A percentile compares a stretch with the other conserved stretches of the same genome.
phyloP scores from a whole-genome alignment of 768 basidiomycete species.

The Erythrobasidium yunnanense region DNA sequence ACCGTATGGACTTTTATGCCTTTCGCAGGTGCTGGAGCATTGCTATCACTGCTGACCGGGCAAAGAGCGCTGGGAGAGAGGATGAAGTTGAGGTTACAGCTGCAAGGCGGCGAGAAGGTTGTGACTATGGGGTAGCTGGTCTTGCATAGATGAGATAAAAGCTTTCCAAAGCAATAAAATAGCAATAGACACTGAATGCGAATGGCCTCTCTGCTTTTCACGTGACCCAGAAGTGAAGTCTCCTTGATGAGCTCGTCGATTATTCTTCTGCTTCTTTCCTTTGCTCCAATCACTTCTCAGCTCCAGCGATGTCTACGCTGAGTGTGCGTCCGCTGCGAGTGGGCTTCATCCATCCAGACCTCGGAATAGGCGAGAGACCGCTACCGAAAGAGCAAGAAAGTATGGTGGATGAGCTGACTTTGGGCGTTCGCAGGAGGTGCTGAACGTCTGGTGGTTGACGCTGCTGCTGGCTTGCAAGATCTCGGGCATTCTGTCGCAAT shows the following conservation, averaged over 20 bases:
- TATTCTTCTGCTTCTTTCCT: too few relatives aligned
- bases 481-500: constrained; percentile 76
- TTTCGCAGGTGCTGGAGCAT: constrained; percentile 10
- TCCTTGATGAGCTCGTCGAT: too few relatives aligned
- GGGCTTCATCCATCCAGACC: constrained; percentile 24
- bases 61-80: constrained; percentile 29
- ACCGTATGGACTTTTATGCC: constrained; percentile 30
- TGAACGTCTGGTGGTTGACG: constrained; percentile 87
- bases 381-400: background rate
- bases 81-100: constrained; percentile 8
- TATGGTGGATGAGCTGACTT: background rate
- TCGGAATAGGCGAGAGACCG: constrained; percentile 7
- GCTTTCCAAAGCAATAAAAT: background rate
- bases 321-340: constrained; percentile 15
- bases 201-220: too few relatives aligned
- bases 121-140: background rate
- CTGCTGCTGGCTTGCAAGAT: constrained; percentile 73
- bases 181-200: too few relatives aligned
- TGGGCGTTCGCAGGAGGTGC: constrained; percentile 61
- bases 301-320: background rate
- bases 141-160: constrained; percentile 5
- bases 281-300: background rate
- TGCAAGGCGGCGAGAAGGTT: background rate
- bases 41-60: constrained; percentile 4
- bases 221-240: too few relatives aligned